phyloP scores from a whole-genome alignment of 2,329 filamentous ascomycete species.

The Fusarium piperis region DNA sequence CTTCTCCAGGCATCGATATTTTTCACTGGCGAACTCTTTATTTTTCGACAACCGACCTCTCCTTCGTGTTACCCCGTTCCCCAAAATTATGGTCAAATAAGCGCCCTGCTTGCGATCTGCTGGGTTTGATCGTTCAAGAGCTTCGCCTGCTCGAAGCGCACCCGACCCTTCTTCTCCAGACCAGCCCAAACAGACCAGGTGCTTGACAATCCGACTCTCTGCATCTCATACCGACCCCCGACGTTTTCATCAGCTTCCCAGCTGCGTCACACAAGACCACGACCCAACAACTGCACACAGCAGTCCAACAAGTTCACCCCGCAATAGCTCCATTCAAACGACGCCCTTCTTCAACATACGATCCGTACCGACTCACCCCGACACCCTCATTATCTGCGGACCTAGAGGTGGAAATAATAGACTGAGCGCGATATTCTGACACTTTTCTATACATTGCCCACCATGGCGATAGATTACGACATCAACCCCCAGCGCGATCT shows the following conservation, averaged over 20 bases:
- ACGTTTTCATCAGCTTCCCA: background rate
- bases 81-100: conserved; percentile 35
- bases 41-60: background rate
- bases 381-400: background rate
- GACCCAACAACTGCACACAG: background rate
- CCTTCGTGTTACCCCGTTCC: background rate
- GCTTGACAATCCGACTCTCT: background rate
- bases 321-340: conserved; percentile 13
- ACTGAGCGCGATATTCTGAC: background rate
- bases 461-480: conserved; percentile 45
- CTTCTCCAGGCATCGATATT: conserved; percentile 14
- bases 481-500: conserved; percentile 42
- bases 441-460: background rate
- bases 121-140: conserved; percentile 33
- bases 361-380: background rate
- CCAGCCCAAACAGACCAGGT: background rate
- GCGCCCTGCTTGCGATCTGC: conserved; percentile 13
- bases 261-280: background rate
- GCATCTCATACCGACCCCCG: background rate
- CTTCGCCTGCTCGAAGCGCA: conserved; percentile 14
- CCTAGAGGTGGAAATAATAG: background rate
- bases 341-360: conserved; percentile 17
- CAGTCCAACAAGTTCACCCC: conserved; percentile 22
- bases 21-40: background rate
- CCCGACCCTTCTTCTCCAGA: background rate